Evolutionary conservation across 1,284 basidiomycete genomes (phyloP).

Genomic region (Coniferiporia weirii): DNA sequence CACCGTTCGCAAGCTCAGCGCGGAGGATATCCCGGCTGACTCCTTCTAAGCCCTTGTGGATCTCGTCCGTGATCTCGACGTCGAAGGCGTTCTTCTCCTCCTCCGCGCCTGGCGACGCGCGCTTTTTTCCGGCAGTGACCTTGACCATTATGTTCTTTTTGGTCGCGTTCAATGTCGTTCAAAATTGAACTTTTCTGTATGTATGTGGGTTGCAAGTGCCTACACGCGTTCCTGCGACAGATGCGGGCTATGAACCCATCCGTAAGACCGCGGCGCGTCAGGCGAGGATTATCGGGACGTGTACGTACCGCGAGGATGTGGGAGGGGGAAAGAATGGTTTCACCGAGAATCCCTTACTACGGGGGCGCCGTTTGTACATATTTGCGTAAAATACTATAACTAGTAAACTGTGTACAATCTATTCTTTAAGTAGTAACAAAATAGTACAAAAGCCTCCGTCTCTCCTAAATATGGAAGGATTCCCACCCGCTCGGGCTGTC

Average conservation of each 20-base stretch:
- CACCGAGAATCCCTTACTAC: too few species aligned
- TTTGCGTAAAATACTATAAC: too few species aligned
- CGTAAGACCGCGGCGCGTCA: neutral
- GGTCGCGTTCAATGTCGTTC: neutral
- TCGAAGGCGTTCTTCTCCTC: constrained; percentile 61
- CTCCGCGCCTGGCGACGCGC: constrained; percentile 67
- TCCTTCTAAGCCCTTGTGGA: constrained; percentile 57
- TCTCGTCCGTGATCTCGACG: constrained; percentile 63
- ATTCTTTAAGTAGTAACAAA: too few species aligned
- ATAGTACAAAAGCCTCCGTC: too few species aligned
- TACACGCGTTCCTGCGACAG: neutral
- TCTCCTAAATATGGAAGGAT: too few species aligned
- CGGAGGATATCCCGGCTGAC: constrained; percentile 62
- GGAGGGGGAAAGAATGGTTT: too few species aligned
- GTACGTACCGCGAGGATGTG: neutral
- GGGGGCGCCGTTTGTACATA: too few species aligned
- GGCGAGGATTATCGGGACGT: neutral
- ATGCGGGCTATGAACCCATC: neutral
- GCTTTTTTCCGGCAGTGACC: constrained; percentile 53
- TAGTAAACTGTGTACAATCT: too few species aligned
- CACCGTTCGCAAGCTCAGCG: constrained; percentile 66
- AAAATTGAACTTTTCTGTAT: neutral
- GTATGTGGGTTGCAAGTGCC: neutral
- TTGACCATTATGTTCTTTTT: neutral
- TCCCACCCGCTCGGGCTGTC: too few species aligned